These are phyloP conservation scores for Paramecium tetraurelia DNA, from an alignment of 73 alveolate genomes.

Conservation along the genomic window DNA sequence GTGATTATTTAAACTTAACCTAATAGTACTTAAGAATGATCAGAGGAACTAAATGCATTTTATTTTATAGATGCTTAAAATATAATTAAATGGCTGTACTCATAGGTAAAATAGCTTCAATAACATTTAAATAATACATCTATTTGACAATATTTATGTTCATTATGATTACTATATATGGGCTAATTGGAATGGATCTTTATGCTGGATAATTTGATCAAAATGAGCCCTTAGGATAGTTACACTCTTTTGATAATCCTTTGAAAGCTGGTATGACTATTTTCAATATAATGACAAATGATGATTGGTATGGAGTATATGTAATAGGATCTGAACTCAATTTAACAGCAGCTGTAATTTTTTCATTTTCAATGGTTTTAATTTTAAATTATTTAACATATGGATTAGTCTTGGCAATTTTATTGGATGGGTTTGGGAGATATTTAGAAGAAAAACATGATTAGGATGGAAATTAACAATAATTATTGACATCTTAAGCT, in stretches of 20 bases:
- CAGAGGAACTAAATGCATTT: neutral
- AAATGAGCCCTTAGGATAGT: neutral
- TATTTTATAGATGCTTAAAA: conserved; percentile 16
- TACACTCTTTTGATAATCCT: conserved; percentile 18
- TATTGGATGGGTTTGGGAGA: neutral
- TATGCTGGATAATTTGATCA: neutral
- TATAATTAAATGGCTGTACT: neutral
- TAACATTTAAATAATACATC: neutral
- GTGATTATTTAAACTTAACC: neutral
- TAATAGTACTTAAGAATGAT: neutral
- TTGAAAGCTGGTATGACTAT: conserved; percentile 10
- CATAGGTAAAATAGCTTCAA: neutral
- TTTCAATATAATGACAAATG: conserved; percentile 25
- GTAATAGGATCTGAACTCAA: neutral
- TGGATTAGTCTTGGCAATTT: conserved; percentile 21
- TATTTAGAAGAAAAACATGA: neutral
- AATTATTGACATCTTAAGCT: neutral
- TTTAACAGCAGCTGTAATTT: neutral
- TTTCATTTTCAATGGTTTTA: neutral
- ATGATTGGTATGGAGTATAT: conserved; percentile 33
- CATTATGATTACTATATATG: neutral
- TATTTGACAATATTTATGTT: neutral
- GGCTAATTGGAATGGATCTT: neutral
- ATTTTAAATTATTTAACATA: neutral
- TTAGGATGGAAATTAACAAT: neutral